Evolutionary conservation across 768 basidiomycete genomes (phyloP), one percentile per base, ranked within the genome.

Genomic region (Termitomyces titanicus): DNA sequence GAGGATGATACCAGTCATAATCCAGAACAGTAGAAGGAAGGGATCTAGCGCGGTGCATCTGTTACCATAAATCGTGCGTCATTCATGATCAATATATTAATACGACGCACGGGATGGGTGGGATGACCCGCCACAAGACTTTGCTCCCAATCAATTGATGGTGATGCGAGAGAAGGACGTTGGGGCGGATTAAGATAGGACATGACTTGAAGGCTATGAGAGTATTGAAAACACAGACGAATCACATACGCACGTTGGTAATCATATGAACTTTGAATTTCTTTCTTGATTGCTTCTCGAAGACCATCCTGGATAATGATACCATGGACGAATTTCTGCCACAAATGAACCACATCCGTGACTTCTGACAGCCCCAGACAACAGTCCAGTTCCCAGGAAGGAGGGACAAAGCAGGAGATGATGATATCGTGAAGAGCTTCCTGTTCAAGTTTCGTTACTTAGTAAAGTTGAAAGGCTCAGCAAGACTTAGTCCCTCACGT

Each of bases 31-130:
- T 61, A 20, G 66, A 58, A 48, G 72, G 60, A 57, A 75, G 58
- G 71, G 76, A 71, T 61, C 80, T 70, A 1, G 82, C 79, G 4
- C 81, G 74, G 63, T 84, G 79, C 82, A 83, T 83, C 81, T 83
- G 43, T 31, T 44, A 47, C 37, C 35, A 57, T 37, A 31, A 53
- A 31, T 49, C 11, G 43, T 38, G 10, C 49, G 18, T 48, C 47
- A 56, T 15, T 37, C 37, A 34, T 43, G 20, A 25, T 39, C 48
- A 20, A 34, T 33, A 43, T 35, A 11, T 18, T 40, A 13, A 25
- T 38, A 45, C 29, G 7, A 66, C 72, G 47, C 60, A 81, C 81
- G 13, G 82, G 82, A 58, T 84, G 82, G 1, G 81, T 83, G 22
- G 82, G 82, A 64, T 84, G 82, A 2, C 82, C 82, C 17, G 79